These are phyloP conservation scores for Brassica napus DNA, from an alignment of 345 rosid species.

Conservation along the genomic window DNA sequence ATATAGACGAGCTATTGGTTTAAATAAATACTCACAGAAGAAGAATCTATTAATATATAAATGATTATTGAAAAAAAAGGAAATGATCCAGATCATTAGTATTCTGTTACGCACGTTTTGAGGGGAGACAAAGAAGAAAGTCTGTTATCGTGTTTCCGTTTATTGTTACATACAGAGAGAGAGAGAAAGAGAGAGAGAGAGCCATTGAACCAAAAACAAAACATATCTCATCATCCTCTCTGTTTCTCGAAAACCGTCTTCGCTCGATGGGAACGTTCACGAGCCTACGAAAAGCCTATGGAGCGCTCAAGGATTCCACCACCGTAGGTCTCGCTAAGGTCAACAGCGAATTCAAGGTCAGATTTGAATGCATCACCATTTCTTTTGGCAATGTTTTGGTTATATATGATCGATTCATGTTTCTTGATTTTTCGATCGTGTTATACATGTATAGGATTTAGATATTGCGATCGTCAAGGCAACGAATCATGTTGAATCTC, in stretches of 20 bases:
- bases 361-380: not conserved
- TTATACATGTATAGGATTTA: slow-evolving; percentile 55
- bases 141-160: slow-evolving; percentile 10
- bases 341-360: slow-evolving; percentile 94
- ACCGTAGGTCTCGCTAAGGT: slow-evolving; percentile 99
- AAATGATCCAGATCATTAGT: slow-evolving; percentile 19
- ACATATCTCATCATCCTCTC: slow-evolving; percentile 8
- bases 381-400: not conserved
- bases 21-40: not conserved
- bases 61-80: not conserved
- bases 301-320: slow-evolving; percentile 94
- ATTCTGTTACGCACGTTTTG: slow-evolving; percentile 46
- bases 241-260: not conserved
- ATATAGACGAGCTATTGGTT: not conserved
- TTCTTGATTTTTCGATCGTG: not conserved
- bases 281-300: slow-evolving; percentile 90
- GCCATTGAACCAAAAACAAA: not conserved
- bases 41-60: not conserved
- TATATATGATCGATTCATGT: not conserved
- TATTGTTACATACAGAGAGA: not conserved
- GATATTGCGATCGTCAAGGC: slow-evolving; percentile 97
- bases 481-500: slow-evolving; percentile 89
- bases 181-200: not conserved
- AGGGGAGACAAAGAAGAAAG: slow-evolving; percentile 26
- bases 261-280: slow-evolving; percentile 67